A percentile compares a stretch with the other conserved stretches of the same genome.
Evolutionary conservation across 768 basidiomycete species (phyloP).

Genomic region (Cystofilobasidium capitatum): DNA sequence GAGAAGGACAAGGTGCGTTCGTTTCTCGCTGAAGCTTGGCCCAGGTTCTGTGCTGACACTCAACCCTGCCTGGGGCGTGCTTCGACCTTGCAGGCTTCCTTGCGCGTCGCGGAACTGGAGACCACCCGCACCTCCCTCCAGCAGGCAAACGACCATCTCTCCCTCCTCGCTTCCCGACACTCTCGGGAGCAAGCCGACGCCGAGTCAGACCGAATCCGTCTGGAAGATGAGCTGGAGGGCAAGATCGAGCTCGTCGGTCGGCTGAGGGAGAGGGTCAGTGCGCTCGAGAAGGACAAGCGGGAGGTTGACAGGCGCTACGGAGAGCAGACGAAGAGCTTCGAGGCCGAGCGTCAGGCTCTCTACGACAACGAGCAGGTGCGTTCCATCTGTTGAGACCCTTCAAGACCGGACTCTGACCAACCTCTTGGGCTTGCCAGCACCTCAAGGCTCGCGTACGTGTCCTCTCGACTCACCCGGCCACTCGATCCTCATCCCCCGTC

Average conservation of each 20-base stretch:
- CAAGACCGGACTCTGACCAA: neutral
- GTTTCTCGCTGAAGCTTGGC: neutral
- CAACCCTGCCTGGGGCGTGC: neutral
- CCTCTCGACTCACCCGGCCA: neutral
- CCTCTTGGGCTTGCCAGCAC: slow-evolving; percentile 46
- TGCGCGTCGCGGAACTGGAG: neutral
- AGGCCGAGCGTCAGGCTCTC: slow-evolving; percentile 82
- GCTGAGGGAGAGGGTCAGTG: slow-evolving; percentile 66
- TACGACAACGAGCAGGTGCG: slow-evolving; percentile 67
- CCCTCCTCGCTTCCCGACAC: neutral
- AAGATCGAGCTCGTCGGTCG: slow-evolving; percentile 76
- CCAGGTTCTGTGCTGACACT: neutral
- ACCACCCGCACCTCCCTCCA: neutral
- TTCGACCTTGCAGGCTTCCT: neutral
- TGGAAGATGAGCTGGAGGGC: slow-evolving; percentile 70
- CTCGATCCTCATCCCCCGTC: neutral
- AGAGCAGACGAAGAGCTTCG: slow-evolving; percentile 81
- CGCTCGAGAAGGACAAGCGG: slow-evolving; percentile 79
- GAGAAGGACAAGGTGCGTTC: slow-evolving; percentile 2
- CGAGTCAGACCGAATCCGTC: slow-evolving; percentile 31
- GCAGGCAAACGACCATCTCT: neutral
- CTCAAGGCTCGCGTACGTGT: slow-evolving; percentile 57
- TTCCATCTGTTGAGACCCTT: neutral
- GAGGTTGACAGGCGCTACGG: slow-evolving; percentile 73
- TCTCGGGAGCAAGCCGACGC: neutral